Conservation (phyloP, 1,284 basidiomycete species). For the Malassezia sympodialis region DNA sequence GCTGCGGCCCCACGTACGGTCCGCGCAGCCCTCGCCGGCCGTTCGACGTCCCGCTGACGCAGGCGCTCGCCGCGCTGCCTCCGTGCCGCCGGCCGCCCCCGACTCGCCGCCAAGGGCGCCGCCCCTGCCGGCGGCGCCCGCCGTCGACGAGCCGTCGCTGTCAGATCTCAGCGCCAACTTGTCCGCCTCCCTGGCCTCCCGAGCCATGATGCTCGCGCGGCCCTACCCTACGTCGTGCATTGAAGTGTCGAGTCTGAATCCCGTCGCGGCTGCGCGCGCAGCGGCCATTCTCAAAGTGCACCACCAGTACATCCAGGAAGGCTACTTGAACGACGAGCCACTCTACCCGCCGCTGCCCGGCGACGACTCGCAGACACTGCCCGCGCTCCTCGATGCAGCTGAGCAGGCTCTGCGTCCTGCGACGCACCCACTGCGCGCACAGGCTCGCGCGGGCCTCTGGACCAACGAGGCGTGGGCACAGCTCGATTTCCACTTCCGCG, state of each 20-base stretch:
- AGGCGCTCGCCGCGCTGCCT: neutral
- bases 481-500: constrained; percentile 10
- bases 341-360: neutral
- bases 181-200: constrained; percentile 16
- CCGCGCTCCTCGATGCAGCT: constrained; percentile 4
- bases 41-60: neutral
- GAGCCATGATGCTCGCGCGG: constrained; percentile 29
- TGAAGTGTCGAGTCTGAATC: constrained; percentile 34
- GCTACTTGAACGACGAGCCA: constrained; percentile 19
- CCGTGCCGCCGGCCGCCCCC: neutral
- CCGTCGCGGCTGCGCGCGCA: constrained; percentile 31
- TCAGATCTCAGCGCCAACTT: constrained; percentile 12
- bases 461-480: constrained; percentile 15
- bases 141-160: neutral
- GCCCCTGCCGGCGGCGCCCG: neutral
- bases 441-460: constrained; percentile 13
- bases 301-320: constrained; percentile 39
- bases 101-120: neutral
- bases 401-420: constrained; percentile 3
- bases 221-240: constrained; percentile 30
- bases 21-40: neutral
- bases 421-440: constrained; percentile 6
- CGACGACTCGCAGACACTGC: neutral
- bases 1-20: neutral
- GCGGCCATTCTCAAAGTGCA: constrained; percentile 39